Base-by-base conservation (phyloP, 2,329 filamentous ascomycete genomes). In the Geosmithia flava region DNA sequence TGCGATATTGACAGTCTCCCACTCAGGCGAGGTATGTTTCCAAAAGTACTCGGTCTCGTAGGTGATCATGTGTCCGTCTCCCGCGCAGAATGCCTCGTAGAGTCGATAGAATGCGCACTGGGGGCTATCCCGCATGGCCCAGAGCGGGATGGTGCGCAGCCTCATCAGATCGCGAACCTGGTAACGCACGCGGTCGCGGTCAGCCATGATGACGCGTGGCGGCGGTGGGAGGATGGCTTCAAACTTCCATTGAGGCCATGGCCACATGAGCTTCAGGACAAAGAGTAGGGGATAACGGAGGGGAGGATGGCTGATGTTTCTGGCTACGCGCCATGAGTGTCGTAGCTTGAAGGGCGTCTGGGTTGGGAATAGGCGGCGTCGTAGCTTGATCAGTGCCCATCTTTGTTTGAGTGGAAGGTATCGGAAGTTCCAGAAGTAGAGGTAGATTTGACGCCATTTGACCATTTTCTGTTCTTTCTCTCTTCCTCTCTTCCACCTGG, bases 11-110 rank as follows among this genome's bases (percentile, higher is more conserved):
- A 44, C 48, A 20, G 47, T 47, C 2, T 50, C 49, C 58, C 54
- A 60, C 15, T 20, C 37, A 6, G 53, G 55, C 20, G 52, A 52
- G 15, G 42, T 27, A 8, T 52, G 53, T 10, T 51, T 49, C 55
- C 55, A 60, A 40, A 58, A 54, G 43, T 60, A 60, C 51, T 60
- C 55, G 13, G 53, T 54, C 48, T 57, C 56, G 29, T 54, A 58
- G 15, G 52, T 48, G 11, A 58, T 52, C 20, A 56, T 49, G 10
- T 48, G 40, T 3, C 55, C 57, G 45, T 59, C 52, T 8, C 49
- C 49, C 19, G 54, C 54, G 46, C 55, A 57, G n/a, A 56, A 51
- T 10, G 54, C 56, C 48, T 60, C 57, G 45, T 59, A 58, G 7
- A 58, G 49, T n/a, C 55, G 54, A 46, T 54, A 58, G 29, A 59